These are phyloP conservation scores for Paramecium octaurelia DNA, from an alignment of 73 alveolate genomes.

Conservation along the genomic window DNA sequence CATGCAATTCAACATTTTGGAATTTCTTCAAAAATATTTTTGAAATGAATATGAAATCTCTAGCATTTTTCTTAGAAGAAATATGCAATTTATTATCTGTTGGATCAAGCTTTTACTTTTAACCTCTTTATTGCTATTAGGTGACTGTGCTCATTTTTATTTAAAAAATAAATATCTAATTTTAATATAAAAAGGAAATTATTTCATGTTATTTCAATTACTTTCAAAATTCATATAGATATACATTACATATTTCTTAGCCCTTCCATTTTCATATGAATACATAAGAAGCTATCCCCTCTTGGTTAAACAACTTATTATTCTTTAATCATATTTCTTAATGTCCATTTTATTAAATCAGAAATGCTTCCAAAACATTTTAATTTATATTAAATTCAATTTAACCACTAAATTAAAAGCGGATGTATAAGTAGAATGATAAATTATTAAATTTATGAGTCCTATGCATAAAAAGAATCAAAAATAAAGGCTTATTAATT, in stretches of 20 bases:
- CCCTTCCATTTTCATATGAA: not conserved
- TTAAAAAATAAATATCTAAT: slow-evolving; percentile 38
- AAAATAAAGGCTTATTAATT: no score
- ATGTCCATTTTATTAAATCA: not conserved
- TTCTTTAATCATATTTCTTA: not conserved
- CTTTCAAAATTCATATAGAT: not conserved
- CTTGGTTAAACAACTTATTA: not conserved
- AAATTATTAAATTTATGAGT: no score
- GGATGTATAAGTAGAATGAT: not conserved
- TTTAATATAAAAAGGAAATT: not conserved
- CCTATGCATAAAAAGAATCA: not conserved
- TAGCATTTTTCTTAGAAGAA: slow-evolving; percentile 20
- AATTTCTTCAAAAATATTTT: slow-evolving; percentile 38
- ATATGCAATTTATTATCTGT: not conserved
- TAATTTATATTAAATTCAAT: no score
- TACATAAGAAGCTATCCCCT: not conserved
- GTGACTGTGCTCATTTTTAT: slow-evolving; percentile 11
- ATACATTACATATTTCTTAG: not conserved
- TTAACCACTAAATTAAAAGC: no score
- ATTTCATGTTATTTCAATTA: not conserved
- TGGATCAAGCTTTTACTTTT: slow-evolving; percentile 27
- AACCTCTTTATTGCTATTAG: not conserved
- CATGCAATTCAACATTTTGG: slow-evolving; percentile 30
- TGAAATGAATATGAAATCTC: slow-evolving; percentile 32
- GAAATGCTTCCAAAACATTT: not conserved